Evolutionary conservation across 352 stramenopile genomes (phyloP).

Genomic region (Phytophthora foliorum): DNA sequence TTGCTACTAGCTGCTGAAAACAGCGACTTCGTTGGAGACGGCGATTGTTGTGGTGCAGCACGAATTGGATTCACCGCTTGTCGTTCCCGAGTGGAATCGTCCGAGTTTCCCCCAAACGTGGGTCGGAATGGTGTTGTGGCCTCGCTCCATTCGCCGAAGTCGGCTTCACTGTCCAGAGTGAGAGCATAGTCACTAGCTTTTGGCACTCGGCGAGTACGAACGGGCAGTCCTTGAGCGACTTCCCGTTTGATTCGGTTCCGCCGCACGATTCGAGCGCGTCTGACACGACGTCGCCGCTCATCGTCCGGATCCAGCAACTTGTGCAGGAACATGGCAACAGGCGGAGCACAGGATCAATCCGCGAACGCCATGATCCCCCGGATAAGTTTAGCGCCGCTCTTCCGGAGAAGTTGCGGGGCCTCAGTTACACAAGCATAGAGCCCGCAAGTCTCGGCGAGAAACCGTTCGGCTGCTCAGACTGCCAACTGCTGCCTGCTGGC

Average conservation of each 20-base stretch:
- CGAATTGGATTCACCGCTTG: constrained; percentile 6
- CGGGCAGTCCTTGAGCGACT: constrained; percentile 49
- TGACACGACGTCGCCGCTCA: constrained; percentile 45
- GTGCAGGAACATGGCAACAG: constrained; percentile 52
- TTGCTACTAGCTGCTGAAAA: constrained; percentile 2
- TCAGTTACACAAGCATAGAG: constrained; percentile 31
- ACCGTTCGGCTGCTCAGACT: constrained; percentile 31
- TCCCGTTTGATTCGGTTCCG: constrained; percentile 74
- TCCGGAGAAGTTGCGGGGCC: constrained; percentile 17
- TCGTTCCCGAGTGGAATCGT: constrained; percentile 12
- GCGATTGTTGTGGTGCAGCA: constrained; percentile 4
- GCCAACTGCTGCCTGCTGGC: constrained; percentile 35
- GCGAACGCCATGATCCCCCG: constrained; percentile 5
- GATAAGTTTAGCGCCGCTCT: constrained; percentile 41
- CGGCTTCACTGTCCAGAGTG: constrained; percentile 16
- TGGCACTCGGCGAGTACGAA: constrained; percentile 27
- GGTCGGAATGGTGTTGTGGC: constrained; percentile 25
- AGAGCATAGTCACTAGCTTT: constrained; percentile 17
- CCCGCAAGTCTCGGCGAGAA: constrained; percentile 11
- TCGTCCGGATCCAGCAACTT: constrained; percentile 67
- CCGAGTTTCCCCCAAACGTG: constrained; percentile 37
- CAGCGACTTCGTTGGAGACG: neutral
- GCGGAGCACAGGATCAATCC: constrained; percentile 10
- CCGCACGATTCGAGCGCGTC: constrained; percentile 65
- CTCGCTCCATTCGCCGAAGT: constrained; percentile 12